phyloP scores from a whole-genome alignment of 164 flowering plant species.

The Tinospora cordifolia region DNA sequence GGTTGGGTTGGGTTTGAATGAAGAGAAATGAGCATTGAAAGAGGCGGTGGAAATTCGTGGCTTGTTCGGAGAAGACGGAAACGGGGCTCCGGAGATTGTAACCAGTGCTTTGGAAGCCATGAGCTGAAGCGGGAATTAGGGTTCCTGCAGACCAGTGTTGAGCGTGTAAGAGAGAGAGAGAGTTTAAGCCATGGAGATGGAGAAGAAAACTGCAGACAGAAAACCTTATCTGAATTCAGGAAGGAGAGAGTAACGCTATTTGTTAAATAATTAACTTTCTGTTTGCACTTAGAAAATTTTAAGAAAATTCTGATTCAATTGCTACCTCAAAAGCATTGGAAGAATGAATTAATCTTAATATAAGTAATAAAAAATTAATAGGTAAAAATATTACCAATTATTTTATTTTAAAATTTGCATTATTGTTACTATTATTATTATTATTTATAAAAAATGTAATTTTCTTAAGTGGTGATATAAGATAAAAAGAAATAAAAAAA shows the following conservation, averaged over 20 bases:
- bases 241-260: background rate
- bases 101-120: slow-evolving; percentile 33
- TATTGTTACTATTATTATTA: too few species aligned
- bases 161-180: background rate
- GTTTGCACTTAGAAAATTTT: too few species aligned
- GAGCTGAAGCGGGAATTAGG: background rate
- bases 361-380: too few species aligned
- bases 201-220: background rate
- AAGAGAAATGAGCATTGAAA: slow-evolving; percentile 19
- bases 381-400: too few species aligned
- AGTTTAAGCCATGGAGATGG: background rate
- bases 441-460: too few species aligned
- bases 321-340: too few species aligned
- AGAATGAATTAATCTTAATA: too few species aligned
- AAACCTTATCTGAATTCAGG: background rate
- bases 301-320: too few species aligned
- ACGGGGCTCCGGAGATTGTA: slow-evolving; percentile 28
- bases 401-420: too few species aligned
- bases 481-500: too few species aligned
- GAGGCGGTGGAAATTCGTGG: slow-evolving; percentile 8
- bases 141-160: background rate
- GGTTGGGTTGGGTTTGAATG: slow-evolving; percentile 15
- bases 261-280: too few species aligned
- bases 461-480: too few species aligned
- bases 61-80: slow-evolving; percentile 20